Evolutionary conservation across 345 rosid genomes (phyloP), one percentile per base, ranked within the genome.

Genomic region (Moricandia moricandioides): DNA sequence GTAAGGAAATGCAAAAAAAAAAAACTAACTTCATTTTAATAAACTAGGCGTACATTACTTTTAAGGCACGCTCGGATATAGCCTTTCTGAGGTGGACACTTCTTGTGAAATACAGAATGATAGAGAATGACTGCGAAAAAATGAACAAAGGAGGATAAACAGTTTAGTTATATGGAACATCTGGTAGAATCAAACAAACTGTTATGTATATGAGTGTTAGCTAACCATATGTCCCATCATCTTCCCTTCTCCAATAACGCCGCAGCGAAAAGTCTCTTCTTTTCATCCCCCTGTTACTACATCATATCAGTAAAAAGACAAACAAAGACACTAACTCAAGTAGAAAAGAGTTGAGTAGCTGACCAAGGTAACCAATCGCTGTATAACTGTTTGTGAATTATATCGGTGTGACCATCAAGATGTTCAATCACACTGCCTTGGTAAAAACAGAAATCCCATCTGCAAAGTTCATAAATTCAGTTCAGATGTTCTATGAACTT

Each of bases 201-300:
- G 43, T 65, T 65, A 35, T 27, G 39, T 67, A 26, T 71, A 62
- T 49, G 29, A 78, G 61, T 9, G 54, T 67, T 57, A 16, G 60
- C 74, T 71, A 62, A 93, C 98, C 98, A 83, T 93, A 93, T 73
- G 96, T 91, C 65, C 98, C 97, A 72, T 89, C 97, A 77, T 89
- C 97, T 84, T 93, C 98, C 83, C 98, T 87, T 84, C 98, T 88
- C 98, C 98, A 93, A 73, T 89, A 93, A 69, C 97, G 94, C 37
- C 88, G 86, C 83, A 93, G 80, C 73, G 85, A 83, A 67, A 93
- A 83, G 79, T 93, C 98, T 82, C 98, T 83, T 62, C 85, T 75
- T 69, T 83, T 88, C 90, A 91, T 88, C 75, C 96, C 96, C 98
- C 97, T 91, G 76, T 66, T 75, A 70, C 62, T 55, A 73, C 13